phyloP scores from a whole-genome alignment of 2,329 filamentous ascomycete species.

The Botrytis byssoidea region DNA sequence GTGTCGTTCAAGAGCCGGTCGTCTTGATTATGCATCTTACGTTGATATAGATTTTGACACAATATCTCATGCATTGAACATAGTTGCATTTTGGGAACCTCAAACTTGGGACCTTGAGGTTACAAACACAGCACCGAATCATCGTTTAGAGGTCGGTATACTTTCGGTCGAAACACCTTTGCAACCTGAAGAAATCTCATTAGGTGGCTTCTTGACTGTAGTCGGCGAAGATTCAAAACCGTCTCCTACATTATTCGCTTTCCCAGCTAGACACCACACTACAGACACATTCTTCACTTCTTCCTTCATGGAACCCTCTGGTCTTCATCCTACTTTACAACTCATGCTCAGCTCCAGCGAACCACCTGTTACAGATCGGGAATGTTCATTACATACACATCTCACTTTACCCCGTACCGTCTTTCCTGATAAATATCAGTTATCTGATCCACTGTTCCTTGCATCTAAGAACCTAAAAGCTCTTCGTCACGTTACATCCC shows the following conservation, averaged over 20 bases:
- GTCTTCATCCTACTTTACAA: constrained; percentile 79
- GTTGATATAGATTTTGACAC: constrained; percentile 78
- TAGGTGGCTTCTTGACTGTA: constrained; percentile 76
- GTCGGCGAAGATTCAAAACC: constrained; percentile 72
- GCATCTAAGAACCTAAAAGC: constrained; percentile 73
- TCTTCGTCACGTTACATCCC: constrained; percentile 67
- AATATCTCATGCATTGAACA: constrained; percentile 61
- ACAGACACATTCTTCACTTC: constrained; percentile 56
- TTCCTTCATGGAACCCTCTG: constrained; percentile 67
- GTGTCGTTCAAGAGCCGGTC: constrained; percentile 51
- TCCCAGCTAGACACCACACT: constrained; percentile 74
- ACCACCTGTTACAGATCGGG: constrained; percentile 50
- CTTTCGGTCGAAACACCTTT: constrained; percentile 63
- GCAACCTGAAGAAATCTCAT: constrained; percentile 70
- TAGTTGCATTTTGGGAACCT: constrained; percentile 64
- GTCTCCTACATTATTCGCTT: constrained; percentile 77
- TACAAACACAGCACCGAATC: constrained; percentile 38
- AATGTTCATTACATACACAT: constrained; percentile 75
- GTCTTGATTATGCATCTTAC: constrained; percentile 55
- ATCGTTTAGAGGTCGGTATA: constrained; percentile 78
- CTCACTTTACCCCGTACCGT: constrained; percentile 77
- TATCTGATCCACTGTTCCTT: constrained; percentile 73
- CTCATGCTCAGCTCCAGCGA: constrained; percentile 58
- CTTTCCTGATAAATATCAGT: constrained; percentile 86
- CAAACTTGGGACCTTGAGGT: constrained; percentile 30